Evolutionary conservation across 1,284 basidiomycete genomes (phyloP), one percentile per base, ranked within the genome.

Genomic region (Sanguinoderma infundibulare): DNA sequence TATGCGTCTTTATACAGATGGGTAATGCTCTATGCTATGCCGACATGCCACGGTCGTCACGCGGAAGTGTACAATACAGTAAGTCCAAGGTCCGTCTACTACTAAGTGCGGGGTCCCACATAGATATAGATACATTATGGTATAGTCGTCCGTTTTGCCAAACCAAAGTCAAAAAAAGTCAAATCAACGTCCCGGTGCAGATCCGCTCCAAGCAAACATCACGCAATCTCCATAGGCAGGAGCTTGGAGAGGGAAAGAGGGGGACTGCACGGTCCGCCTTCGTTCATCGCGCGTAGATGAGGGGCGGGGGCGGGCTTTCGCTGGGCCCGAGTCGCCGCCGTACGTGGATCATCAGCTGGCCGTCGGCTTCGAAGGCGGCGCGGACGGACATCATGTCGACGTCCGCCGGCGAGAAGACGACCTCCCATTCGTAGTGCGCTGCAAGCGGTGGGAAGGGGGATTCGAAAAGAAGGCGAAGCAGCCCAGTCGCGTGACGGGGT

Each of bases 361-460:
- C 72, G 53, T 67, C 64, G 15, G 61, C 53, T 6, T 65, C 63
- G 53, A 73, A 67, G 34, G 61, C 61, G 22, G 69, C 72, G 35
- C 69, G 67, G 42, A 70, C 68, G 12, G 67, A 64, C 47, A 56
- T 34, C 63, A 74, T 67, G 65, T 73, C 69, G 47, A 71, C 71
- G 57, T 73, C 73, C 24, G 62, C 58, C 15, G 71, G 67, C n/a
- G 69, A 35, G 62, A 73, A 74, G 12, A 63, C 58, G 54, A 73
- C 69, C 35, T 73, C 67, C 73, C 73, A 74, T 50, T 72, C 70
- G 57, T 68, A 71, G 54, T 73, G 72, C 35, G 69, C 72, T 74
- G 50, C 39, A 53, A 22, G 49, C 49, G 9, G 47, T 4, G 9
- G 30, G 24, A 50, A 15, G 47, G 24, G 32, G 12, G 17, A 30